These are phyloP conservation scores for Mallotus repandus DNA, from an alignment of 441 rosid genomes.

Conservation along the genomic window DNA sequence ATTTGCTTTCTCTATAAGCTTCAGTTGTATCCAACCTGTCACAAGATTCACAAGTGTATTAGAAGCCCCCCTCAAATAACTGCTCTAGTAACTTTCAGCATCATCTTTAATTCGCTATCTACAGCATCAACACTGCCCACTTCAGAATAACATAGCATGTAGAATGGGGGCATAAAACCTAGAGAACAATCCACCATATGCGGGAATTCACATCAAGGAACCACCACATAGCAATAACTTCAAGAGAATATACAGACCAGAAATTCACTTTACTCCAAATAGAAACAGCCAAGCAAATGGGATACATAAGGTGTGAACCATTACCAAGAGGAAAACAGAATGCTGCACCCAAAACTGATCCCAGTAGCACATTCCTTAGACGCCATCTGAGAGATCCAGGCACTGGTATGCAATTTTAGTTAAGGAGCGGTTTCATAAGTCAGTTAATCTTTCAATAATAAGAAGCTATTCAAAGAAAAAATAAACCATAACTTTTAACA, in stretches of 20 bases:
- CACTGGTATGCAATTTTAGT: conserved; percentile 44
- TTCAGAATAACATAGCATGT: background rate
- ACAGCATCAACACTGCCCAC: background rate
- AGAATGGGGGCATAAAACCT: background rate
- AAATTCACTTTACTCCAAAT: background rate
- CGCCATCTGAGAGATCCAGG: conserved; percentile 94
- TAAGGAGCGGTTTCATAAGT: background rate
- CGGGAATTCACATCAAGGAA: background rate
- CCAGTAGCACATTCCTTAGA: conserved; percentile 76
- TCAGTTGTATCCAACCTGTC: conserved; percentile 86
- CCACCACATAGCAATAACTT: background rate
- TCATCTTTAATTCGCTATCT: background rate
- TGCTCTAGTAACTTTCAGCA: background rate
- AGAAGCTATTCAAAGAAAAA: background rate
- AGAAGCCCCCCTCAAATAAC: conserved; percentile 6
- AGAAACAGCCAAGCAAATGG: background rate
- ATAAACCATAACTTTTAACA: background rate
- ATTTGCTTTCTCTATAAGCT: conserved; percentile 82
- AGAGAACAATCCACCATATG: background rate
- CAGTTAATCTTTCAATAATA: background rate
- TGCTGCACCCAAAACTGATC: conserved; percentile 83
- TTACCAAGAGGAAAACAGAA: conserved; percentile 88
- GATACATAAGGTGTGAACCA: conserved; percentile 12
- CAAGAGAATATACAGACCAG: background rate
- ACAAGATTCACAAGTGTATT: conserved; percentile 12